phyloP scores from a whole-genome alignment of 2,329 filamentous ascomycete species.

The Leptographium galeiforme region DNA sequence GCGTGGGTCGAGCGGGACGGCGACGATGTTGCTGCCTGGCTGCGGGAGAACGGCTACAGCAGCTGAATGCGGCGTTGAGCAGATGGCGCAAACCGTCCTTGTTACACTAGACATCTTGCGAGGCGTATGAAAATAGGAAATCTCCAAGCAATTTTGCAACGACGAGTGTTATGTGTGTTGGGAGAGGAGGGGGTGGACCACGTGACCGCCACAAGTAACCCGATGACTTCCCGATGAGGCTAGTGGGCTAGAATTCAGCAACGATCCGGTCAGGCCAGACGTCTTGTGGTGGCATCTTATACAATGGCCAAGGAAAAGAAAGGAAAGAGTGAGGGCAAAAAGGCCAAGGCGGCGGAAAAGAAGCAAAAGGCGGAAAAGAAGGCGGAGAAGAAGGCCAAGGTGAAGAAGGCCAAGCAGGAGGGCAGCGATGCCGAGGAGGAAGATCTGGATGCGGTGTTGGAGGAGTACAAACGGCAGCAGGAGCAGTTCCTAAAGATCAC shows the following conservation, averaged over 20 bases:
- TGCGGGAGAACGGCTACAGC: conserved; percentile 21
- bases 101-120: no score
- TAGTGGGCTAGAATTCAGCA: no score
- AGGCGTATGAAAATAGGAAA: no score
- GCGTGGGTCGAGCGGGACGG: conserved; percentile 67
- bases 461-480: conserved; percentile 85
- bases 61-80: no score
- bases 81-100: no score
- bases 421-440: conserved; percentile 87
- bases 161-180: no score
- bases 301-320: conserved; percentile 33
- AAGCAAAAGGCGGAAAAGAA: conserved; percentile 77
- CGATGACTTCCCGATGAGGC: no score
- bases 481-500: conserved; percentile 91
- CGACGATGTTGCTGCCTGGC: conserved; percentile 46
- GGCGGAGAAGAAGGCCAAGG: conserved; percentile 71
- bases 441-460: conserved; percentile 84
- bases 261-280: no score
- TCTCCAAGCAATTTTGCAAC: no score
- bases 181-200: no score
- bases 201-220: no score
- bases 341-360: conserved; percentile 43
- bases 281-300: no score
- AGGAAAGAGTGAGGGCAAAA: conserved; percentile 26
- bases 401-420: conserved; percentile 53